Evolutionary conservation across 176 grass and related monocot genomes (phyloP), one percentile per base, ranked within the genome.

Genomic region (Oryza glaberrima): DNA sequence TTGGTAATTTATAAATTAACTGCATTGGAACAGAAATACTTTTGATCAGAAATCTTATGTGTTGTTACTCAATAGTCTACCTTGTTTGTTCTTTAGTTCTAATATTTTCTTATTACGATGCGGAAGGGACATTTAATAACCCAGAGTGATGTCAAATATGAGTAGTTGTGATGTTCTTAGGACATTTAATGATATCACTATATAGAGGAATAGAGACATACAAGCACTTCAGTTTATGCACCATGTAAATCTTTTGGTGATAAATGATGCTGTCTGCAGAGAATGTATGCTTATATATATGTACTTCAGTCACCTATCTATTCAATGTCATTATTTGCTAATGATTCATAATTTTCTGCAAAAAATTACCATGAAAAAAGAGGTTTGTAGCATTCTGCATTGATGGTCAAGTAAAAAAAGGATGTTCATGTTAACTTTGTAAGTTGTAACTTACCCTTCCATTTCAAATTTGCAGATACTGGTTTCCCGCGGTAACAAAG

Each of bases 381-480:
- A 44, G 20, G 4, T 23, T 22, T 44, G 38, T 43, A 40, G 47
- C 74, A 56, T 61, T 36, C 52, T 61, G 1, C 20, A 9, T 61
- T 61, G 17, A 2, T 63, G 8, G 1, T 63, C 34, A 63, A 67
- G 64, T 28, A 6, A 17, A 51, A 17, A 51, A 47, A 48, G 11
- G 20, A 11, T 67, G 48, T 69, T 80, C 16, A 20, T 51, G 45
- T 20, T 67, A 19, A 48, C 34, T 79, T 78, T 51, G 71, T 19
- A 5, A 9, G 45, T 38, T 51, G 71, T 17, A 5, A 12, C 67
- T 38, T 38, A 51, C 49, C 26, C 22, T 54, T 90, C 64, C 35
- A 72, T 56, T 78, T 75, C 65, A 68, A 88, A 82, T 80, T 65
- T 93, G 41, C 82, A 95, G 96, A 93, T 98, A 73, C 67, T 98